Base-by-base conservation (phyloP, 2,329 filamentous ascomycete species). In the Sporothrix variecibatus region DNA sequence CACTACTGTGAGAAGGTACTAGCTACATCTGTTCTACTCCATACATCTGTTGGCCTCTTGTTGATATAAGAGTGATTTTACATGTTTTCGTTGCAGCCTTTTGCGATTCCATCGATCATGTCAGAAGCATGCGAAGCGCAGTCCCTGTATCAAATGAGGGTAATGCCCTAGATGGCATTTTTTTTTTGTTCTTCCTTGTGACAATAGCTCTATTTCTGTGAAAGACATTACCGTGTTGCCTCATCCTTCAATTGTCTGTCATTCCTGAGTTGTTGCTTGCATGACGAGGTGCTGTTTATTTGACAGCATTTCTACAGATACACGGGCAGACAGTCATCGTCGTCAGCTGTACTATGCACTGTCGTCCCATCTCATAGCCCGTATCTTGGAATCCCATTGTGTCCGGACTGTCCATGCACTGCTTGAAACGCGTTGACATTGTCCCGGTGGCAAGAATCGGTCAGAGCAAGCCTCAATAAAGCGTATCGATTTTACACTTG, bases 21-120 rank as follows among this genome's bases (percentile, higher is more conserved):
- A 2, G 72, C 62, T 77, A 77, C 76, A 69, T 74, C 28, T 51
- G 20, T 17, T 34, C n/a, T n/a, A n/a, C n/a, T n/a, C n/a, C n/a
- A n/a, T n/a, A n/a, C 76, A 69, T 74, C 28, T 51, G 20, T 17
- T 34, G 28, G 43, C 23, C n/a, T 20, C n/a, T 20, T 23, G 58
- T 51, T 28, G 11, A 26, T 64, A 40, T 60, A 49, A 49, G 58
- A 38, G 40, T 17, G 28, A 23, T 46, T 53, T 28, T 53, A 2
- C 7, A 15, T 31, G 20, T 20, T 69, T 23, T 51, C 26, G 23
- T 69, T 69, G 51, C 43, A 46, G 49, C 28, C 23, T 38, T 40
- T 15, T 17, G 43, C 43, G 43, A 49, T 49, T 20, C 43, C 43
- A 49, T 17, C 43, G 11, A 49, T 20, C 15, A 56, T 38, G 26